Percentiles rank a stretch among this genome's conserved stretches.
Conservation (phyloP, 176 grass and related monocot species). For the Triticum dicoccoides region DNA sequence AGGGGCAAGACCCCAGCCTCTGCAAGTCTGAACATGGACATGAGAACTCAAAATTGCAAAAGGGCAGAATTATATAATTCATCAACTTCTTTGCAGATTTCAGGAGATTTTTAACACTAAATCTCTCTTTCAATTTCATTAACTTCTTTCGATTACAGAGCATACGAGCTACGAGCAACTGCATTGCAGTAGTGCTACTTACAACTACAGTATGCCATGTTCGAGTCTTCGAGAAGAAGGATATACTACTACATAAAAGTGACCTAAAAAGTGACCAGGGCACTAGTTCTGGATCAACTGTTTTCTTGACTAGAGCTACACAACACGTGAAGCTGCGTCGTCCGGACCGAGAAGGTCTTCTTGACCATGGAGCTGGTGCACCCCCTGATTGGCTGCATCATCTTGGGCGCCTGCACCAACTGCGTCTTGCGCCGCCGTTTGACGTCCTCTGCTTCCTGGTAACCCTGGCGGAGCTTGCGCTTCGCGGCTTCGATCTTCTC, state of each 20-base stretch:
- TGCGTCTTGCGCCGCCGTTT: neutral
- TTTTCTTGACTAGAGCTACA: neutral
- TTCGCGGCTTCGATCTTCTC: neutral
- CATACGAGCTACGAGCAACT: neutral
- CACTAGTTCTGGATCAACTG: neutral
- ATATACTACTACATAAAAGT: neutral
- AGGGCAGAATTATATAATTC: too few relatives aligned
- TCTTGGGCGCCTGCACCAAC: neutral
- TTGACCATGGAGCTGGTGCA: neutral
- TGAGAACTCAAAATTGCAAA: neutral
- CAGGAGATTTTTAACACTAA: neutral
- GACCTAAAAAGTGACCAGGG: neutral
- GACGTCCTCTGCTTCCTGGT: neutral
- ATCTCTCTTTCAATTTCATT: neutral
- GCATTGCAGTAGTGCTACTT: neutral
- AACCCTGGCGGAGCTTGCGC: neutral
- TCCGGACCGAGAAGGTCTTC: neutral
- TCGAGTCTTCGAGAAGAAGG: neutral
- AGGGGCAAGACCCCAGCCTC: too few relatives aligned
- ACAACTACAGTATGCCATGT: neutral
- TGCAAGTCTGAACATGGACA: too few relatives aligned
- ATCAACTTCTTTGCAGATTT: too few relatives aligned
- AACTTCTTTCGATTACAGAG: neutral
- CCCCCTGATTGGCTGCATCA: neutral
- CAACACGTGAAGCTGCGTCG: neutral